Evolutionary conservation across 169 alveolate genomes (phyloP).

Genomic region (Plasmodium relictum): DNA sequence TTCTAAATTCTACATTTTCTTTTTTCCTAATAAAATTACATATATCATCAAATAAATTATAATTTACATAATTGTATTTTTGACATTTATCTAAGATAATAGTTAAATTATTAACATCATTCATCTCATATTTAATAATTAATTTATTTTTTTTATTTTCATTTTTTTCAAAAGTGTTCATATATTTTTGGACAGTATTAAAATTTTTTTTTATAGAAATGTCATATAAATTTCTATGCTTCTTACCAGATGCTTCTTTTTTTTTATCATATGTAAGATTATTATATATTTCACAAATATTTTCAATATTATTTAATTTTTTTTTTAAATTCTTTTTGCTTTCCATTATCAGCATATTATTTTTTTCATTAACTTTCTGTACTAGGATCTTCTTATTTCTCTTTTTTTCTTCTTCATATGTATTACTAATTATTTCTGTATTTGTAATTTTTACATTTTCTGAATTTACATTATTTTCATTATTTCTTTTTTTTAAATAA

Average conservation of each 20-base stretch:
- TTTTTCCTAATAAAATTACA: background rate
- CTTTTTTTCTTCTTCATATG: no score
- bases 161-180: constrained; percentile 8
- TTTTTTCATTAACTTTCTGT: no score
- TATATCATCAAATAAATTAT: constrained; percentile 19
- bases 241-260: no score
- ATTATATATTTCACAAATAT: background rate
- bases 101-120: background rate
- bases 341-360: no score
- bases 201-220: background rate
- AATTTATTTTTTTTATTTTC: constrained; percentile 25
- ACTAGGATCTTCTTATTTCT: no score
- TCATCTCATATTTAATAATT: constrained; percentile 28
- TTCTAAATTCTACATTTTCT: constrained; percentile 9
- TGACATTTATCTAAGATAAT: constrained; percentile 31
- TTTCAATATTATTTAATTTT: no score
- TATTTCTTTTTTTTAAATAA: no score
- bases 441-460: no score
- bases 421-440: no score
- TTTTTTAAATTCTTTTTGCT: no score
- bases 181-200: constrained; percentile 11
- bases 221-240: no score
- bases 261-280: background rate
- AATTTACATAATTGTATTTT: constrained; percentile 35
- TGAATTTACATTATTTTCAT: no score